Percentiles rank a stretch among this genome's conserved stretches.
Conservation (phyloP, 2,329 filamentous ascomycete genomes). For the Beauveria sp. region DNA sequence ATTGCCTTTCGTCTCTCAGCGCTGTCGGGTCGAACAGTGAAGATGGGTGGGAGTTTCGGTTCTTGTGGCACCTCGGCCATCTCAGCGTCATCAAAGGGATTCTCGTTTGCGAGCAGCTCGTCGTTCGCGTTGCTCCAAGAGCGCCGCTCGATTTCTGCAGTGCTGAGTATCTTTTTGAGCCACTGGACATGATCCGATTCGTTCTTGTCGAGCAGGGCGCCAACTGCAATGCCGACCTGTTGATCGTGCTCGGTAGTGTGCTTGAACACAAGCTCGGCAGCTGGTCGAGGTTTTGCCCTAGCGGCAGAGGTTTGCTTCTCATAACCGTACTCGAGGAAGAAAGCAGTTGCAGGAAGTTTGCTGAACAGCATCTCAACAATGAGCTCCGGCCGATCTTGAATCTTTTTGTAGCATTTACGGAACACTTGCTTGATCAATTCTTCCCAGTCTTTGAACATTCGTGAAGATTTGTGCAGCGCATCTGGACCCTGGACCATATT, state of each 20-base stretch:
- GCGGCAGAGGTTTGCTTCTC: slow-evolving; percentile 70
- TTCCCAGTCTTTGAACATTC: slow-evolving; percentile 82
- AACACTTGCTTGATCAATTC: slow-evolving; percentile 80
- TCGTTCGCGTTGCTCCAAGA: slow-evolving; percentile 69
- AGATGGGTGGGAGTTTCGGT: slow-evolving; percentile 24
- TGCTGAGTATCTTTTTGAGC: slow-evolving; percentile 64
- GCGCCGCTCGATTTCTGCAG: slow-evolving; percentile 64
- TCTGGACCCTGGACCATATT: slow-evolving; percentile 87
- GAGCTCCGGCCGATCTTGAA: slow-evolving; percentile 77
- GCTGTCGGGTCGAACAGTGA: slow-evolving; percentile 52
- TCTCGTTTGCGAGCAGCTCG: slow-evolving; percentile 39
- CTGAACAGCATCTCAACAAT: slow-evolving; percentile 92
- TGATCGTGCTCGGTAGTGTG: slow-evolving; percentile 58
- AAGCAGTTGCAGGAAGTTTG: slow-evolving; percentile 75
- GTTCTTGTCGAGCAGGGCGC: slow-evolving; percentile 71
- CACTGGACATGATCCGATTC: slow-evolving; percentile 71
- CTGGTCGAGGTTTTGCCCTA: slow-evolving; percentile 55
- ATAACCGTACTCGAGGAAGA: slow-evolving; percentile 84
- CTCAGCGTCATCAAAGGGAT: slow-evolving; percentile 26
- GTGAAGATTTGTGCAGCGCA: slow-evolving; percentile 57
- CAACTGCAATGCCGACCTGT: slow-evolving; percentile 73
- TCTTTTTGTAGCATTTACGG: slow-evolving; percentile 71
- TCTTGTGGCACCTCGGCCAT: slow-evolving; percentile 20
- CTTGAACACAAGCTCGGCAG: slow-evolving; percentile 77
- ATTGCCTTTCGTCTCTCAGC: slow-evolving; percentile 63